Base-by-base conservation (phyloP, 164 flowering plant genomes). In the Tinospora cordifolia region DNA sequence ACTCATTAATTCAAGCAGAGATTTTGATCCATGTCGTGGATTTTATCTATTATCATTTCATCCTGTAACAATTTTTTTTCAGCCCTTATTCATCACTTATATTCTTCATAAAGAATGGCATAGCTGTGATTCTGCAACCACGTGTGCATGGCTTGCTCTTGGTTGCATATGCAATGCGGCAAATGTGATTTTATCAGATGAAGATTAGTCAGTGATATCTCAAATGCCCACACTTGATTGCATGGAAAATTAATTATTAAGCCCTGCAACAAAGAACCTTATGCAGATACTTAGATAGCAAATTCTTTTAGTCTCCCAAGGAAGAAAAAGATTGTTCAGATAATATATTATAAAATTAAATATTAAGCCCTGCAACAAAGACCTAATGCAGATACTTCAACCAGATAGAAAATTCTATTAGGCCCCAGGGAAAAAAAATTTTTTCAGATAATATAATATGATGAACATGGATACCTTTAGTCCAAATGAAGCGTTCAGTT, bases 381-480 rank as follows among this genome's bases (percentile, higher is more conserved):
- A 54, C 8, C 60, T 17, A 54, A 8, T 54, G 60, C 21, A 54
- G 3, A 54, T 54, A 22, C 24, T 8, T n/a, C 24, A 21, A 54
- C n/a, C 22, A 54, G 25, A 54, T 54, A 54, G 6, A 24, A 54
- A 54, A 54, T 47, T 47, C 54, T 47, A 4, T 25, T 19, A 21
- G 21, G 0, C 21, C 60, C 21, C n/a, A 8, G 6, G n/a, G 60
- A 19, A n/a, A 0, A 22, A 25, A 27, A 24, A 13, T 17, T 11
- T 69, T 11, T 64, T 62, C 8, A 63, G 19, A 41, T 41, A 25
- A 41, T 46, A 72, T 15, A 21, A 2, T 65, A 15, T 54, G 8
- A 38, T 46, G 25, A 21, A 58, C 15, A 47, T 26, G 7, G 66
- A 75, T 88, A 95, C 99, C 99, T 95, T 91, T 63, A 95, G 92